Evolutionary conservation across 2,329 filamentous ascomycete species (phyloP).

Genomic region (Chaetothyriales sp.): DNA sequence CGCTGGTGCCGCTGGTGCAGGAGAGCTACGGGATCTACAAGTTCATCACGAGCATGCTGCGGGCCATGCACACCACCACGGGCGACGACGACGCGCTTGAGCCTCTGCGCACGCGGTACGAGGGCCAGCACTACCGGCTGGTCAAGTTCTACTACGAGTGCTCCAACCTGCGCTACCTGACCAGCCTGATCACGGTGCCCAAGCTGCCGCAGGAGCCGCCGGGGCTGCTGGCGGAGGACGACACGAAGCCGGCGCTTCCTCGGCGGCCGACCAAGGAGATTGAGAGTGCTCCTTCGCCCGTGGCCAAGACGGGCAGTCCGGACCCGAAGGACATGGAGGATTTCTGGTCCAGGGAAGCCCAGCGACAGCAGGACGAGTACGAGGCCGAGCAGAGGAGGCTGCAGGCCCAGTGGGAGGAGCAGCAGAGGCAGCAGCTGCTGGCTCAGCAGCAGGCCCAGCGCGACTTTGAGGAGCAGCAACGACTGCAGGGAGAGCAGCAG

Average conservation of each 20-base stretch:
- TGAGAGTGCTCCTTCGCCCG: conserved; percentile 55
- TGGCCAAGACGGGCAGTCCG: conserved; percentile 48
- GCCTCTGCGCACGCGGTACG: conserved; percentile 75
- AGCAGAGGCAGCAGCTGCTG: conserved; percentile 68
- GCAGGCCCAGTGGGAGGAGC: conserved; percentile 72
- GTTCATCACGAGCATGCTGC: conserved; percentile 97
- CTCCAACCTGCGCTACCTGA: conserved; percentile 91
- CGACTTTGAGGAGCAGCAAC: conserved; percentile 95
- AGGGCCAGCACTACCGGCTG: conserved; percentile 90
- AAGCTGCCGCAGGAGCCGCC: conserved; percentile 91
- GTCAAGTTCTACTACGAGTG: conserved; percentile 99
- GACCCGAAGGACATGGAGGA: conserved; percentile 93
- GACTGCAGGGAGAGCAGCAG: conserved; percentile 75
- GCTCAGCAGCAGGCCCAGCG: conserved; percentile 72
- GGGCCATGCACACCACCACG: conserved; percentile 92
- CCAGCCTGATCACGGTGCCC: conserved; percentile 87
- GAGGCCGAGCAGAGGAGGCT: conserved; percentile 84
- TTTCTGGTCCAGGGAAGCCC: conserved; percentile 92
- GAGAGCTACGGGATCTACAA: conserved; percentile 99
- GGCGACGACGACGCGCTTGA: conserved; percentile 87
- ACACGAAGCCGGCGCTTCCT: conserved; percentile 69
- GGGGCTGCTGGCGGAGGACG: conserved; percentile 73
- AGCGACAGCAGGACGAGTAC: conserved; percentile 83
- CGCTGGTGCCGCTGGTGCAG: conserved; percentile 81
- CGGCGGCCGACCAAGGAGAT: conserved; percentile 57